Evolutionary conservation across 768 basidiomycete species (phyloP).

Genomic region (Pisolithus marmoratus): DNA sequence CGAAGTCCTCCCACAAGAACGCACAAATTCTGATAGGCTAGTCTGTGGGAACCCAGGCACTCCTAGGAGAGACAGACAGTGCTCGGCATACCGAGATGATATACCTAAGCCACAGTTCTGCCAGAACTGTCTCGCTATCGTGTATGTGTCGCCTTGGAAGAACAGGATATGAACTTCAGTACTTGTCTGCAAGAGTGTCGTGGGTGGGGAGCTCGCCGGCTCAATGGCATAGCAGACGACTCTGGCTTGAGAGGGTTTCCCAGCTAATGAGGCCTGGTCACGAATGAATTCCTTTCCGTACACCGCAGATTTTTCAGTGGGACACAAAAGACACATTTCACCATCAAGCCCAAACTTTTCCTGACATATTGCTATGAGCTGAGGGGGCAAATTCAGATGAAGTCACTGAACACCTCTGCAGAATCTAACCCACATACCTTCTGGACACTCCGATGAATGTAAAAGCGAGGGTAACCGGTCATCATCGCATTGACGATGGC

Average conservation of each 20-base stretch:
- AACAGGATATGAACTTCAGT: constrained; percentile 78
- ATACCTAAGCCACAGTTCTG: constrained; percentile 91
- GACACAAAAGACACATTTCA: constrained; percentile 77
- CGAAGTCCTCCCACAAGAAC: constrained; percentile 1
- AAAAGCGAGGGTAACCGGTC: constrained; percentile 91
- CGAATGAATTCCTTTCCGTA: constrained; percentile 72
- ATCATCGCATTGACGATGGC: constrained; percentile 75
- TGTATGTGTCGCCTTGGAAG: constrained; percentile 57
- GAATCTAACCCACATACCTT: constrained; percentile 53
- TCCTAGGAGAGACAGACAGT: constrained; percentile 66
- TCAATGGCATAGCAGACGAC: constrained; percentile 68
- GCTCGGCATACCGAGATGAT: constrained; percentile 80
- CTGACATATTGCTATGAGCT: constrained; percentile 77
- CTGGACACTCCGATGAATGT: constrained; percentile 78
- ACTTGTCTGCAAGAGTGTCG: constrained; percentile 23
- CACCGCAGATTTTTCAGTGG: constrained; percentile 66
- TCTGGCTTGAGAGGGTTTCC: constrained; percentile 41
- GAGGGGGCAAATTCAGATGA: constrained; percentile 1
- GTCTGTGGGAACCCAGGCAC: constrained; percentile 3
- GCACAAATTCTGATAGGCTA: constrained; percentile 3
- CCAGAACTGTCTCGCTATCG: constrained; percentile 88
- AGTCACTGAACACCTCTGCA: neutral
- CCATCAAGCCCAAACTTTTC: constrained; percentile 67
- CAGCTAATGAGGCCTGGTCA: constrained; percentile 37
- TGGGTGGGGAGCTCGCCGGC: constrained; percentile 41